Percentiles rank a stretch among this genome's conserved stretches.
Conservation (phyloP, 176 grass and related monocot genomes). For the Phyllostachys edulis region DNA sequence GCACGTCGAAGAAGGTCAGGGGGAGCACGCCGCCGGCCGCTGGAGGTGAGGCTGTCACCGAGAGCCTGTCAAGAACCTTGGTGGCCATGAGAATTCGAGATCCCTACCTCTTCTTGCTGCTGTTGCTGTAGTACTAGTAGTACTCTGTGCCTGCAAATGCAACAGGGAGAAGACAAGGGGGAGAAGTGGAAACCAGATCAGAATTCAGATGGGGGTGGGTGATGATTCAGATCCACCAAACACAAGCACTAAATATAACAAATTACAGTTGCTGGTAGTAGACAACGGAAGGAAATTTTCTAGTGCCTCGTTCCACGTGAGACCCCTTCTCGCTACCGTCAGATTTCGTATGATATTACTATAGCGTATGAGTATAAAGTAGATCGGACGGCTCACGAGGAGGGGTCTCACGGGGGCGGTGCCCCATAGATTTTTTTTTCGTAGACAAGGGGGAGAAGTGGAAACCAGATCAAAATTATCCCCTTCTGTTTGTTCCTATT, state of each 20-base stretch:
- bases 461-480: not conserved
- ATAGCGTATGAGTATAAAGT: too few species aligned
- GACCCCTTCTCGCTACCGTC: too few species aligned
- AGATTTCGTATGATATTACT: too few species aligned
- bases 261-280: not conserved
- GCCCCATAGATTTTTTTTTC: too few species aligned
- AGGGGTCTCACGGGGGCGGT: too few species aligned
- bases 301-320: too few species aligned
- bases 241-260: slow-evolving; percentile 18
- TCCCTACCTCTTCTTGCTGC: not conserved
- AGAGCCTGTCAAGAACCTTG: slow-evolving; percentile 45
- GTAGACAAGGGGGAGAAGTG: not conserved
- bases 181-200: not conserved
- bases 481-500: not conserved
- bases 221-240: slow-evolving; percentile 51
- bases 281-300: too few species aligned
- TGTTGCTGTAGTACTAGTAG: not conserved
- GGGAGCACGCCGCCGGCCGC: slow-evolving; percentile 46
- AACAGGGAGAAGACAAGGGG: not conserved
- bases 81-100: slow-evolving; percentile 34
- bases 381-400: too few species aligned
- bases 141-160: not conserved
- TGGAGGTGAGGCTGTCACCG: slow-evolving; percentile 34
- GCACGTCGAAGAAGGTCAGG: slow-evolving; percentile 87
- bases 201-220: not conserved